Base-by-base conservation (phyloP, 2,329 filamentous ascomycete genomes). In the Colletotrichum theobromicola region DNA sequence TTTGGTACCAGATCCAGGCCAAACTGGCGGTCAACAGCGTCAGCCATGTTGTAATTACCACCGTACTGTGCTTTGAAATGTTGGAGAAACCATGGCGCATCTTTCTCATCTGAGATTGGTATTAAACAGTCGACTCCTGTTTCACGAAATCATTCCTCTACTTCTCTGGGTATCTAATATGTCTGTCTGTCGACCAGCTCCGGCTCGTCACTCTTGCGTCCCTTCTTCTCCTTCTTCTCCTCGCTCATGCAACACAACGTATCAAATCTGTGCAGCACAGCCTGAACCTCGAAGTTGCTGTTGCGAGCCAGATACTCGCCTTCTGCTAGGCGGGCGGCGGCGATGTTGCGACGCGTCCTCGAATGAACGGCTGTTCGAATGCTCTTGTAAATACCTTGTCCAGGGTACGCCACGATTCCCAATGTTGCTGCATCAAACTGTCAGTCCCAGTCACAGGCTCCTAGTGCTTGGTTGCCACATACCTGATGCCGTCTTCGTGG, bases 351-450 rank as follows among this genome's bases (percentile, higher is more conserved):
- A 7, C 75, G 12, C 4, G 75, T 75, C 28, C 73, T 74, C 34
- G 64, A 68, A n/a, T 75, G 68, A 55, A 76, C 70, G 6, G 68
- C 66, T 24, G 75, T 68, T 9, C 76, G 66, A 3, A 76, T 75
- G 46, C 70, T 76, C 58, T 77, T 75, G 50, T 76, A 77, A 7
- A 74, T 73, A 4, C 78, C 78, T 12, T 78, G 75, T 15, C 67
- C 66, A 6, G 77, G 70, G 34, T 79, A 79, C 2, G 78, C 66
- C 15, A 79, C 74, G 10, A 79, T 76, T 10, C 78, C 79, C 2
- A 79, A 28, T 9, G 70, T 34, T 9, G 72, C 77, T 78, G 42
- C 15, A 10, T 16, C 32, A n/a, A 1, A 13, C 3, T 9, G 61
- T 58, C n/a, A 75, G 58, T 62, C 7, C 5, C 6, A 4, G n/a